Base-by-base conservation (phyloP, 1,139 yeast genomes). In the Kodamaea arcana region DNA sequence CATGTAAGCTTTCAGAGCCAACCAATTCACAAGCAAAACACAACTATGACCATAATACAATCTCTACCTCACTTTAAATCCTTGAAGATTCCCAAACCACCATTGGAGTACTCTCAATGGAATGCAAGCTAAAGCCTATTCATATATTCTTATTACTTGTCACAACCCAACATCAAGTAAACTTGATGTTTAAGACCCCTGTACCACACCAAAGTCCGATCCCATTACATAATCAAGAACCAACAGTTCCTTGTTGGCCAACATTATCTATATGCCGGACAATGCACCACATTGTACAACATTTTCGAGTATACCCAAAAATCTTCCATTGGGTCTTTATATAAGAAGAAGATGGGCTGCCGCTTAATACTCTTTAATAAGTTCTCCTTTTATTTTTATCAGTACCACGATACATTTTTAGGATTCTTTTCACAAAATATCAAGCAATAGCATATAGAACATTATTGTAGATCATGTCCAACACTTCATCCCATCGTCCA, bases 401-500 rank as follows among this genome's bases (percentile, higher is more conserved):
- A 35, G 38, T 35, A 35, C 38, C 38, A 35, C 38, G 31, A 18
- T 27, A 35, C 27, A 12, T 10, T 7, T 18, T 18, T 6, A 18
- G 6, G 6, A 18, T 18, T 7, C 22, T 18, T 7, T 18, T 18
- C 24, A 21, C 11, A 21, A n/a, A 21, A 21, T 21, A 21, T 21
- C 10, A n/a, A 10, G 24, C 24, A 10, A 21, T 21, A 10, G 24
- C n/a, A 21, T 21, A 10, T 10, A 10, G 24, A 12, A 24, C 14
- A 7, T 8, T 12, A 24, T 12, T 12, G 8, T 24, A 24, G 27
- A 27, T 27, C 12, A 46, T 46, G 50, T 41, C 49, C 28, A 39
- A 42, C 31, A 41, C 56, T 17, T 50, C 55, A 28, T 48, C 55
- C 29, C 69, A 62, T 44, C 69, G 75, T 51, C 96, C 97, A 30